These are phyloP conservation scores for Hippophae gyantsensis DNA, from an alignment of 306 rosid species.

Conservation along the genomic window DNA sequence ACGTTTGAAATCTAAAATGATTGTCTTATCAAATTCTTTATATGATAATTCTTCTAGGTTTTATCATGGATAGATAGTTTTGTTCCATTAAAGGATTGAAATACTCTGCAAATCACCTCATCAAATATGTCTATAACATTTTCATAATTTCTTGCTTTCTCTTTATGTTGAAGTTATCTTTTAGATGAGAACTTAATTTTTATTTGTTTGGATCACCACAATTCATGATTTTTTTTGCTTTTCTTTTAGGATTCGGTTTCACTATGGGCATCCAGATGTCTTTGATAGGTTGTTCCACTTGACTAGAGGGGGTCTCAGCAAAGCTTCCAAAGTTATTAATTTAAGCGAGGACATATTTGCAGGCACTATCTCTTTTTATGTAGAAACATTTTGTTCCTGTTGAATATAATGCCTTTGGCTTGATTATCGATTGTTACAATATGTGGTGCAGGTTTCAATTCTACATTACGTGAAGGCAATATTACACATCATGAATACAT, in stretches of 20 bases:
- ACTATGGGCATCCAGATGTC: conserved; percentile 98
- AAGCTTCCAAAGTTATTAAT: conserved; percentile 88
- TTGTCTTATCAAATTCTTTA: too few species aligned
- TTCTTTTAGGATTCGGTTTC: conserved; percentile 85
- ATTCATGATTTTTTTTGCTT: conserved; percentile 21
- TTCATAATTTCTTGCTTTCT: too few species aligned
- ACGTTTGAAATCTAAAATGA: neutral
- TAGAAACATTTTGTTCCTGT: neutral
- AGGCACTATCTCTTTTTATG: conserved; percentile 34
- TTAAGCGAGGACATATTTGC: conserved; percentile 99
- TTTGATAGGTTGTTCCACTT: conserved; percentile 91
- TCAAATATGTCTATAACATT: too few species aligned
- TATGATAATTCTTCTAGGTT: too few species aligned
- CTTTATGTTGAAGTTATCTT: neutral
- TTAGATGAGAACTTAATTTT: neutral
- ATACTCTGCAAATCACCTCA: too few species aligned
- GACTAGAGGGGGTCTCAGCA: conserved; percentile 97
- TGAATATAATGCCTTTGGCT: neutral
- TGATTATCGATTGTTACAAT: conserved; percentile 8
- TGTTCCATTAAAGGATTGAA: too few species aligned
- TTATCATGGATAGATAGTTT: too few species aligned
- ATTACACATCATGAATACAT: conserved; percentile 96
- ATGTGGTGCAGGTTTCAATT: conserved; percentile 65
- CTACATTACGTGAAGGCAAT: conserved; percentile 84
- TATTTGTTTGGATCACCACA: conserved; percentile 1